Conservation (phyloP, 2,329 filamentous ascomycete genomes). For the Pyricularia grisea region DNA sequence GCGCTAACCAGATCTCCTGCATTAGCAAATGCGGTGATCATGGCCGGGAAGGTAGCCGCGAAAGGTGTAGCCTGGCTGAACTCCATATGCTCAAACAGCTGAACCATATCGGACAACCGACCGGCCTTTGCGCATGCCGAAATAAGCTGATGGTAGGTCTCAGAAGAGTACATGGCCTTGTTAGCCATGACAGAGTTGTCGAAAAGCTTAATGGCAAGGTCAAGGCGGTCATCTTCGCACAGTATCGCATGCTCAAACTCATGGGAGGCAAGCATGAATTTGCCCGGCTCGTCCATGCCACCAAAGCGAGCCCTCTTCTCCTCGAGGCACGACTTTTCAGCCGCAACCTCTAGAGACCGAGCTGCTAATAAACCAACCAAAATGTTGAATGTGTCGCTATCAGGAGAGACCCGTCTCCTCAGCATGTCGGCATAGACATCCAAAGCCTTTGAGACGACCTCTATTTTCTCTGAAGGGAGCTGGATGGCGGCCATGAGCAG, state of each 20-base stretch:
- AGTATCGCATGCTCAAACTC: slow-evolving; percentile 82
- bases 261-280: slow-evolving; percentile 82
- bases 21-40: slow-evolving; percentile 89
- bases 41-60: slow-evolving; percentile 76
- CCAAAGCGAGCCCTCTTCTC: slow-evolving; percentile 78
- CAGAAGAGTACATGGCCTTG: slow-evolving; percentile 60
- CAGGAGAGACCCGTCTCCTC: slow-evolving; percentile 68
- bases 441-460: slow-evolving; percentile 82
- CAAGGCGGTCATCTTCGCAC: slow-evolving; percentile 76
- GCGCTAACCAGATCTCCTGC: slow-evolving; percentile 76
- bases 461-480: slow-evolving; percentile 67
- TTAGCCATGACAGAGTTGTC: slow-evolving; percentile 59
- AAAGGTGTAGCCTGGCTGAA: slow-evolving; percentile 62
- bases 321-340: slow-evolving; percentile 64
- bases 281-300: slow-evolving; percentile 72
- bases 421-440: slow-evolving; percentile 98
- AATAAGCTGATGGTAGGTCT: slow-evolving; percentile 79
- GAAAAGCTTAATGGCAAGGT: slow-evolving; percentile 79
- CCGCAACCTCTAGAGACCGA: slow-evolving; percentile 69
- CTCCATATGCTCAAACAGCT: slow-evolving; percentile 89
- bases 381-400: slow-evolving; percentile 80
- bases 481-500: slow-evolving; percentile 77
- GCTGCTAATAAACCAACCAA: slow-evolving; percentile 74
- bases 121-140: slow-evolving; percentile 78
- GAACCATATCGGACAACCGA: slow-evolving; percentile 79